Evolutionary conservation across 305 asterid genomes (phyloP).

Genomic region (Withania somnifera): DNA sequence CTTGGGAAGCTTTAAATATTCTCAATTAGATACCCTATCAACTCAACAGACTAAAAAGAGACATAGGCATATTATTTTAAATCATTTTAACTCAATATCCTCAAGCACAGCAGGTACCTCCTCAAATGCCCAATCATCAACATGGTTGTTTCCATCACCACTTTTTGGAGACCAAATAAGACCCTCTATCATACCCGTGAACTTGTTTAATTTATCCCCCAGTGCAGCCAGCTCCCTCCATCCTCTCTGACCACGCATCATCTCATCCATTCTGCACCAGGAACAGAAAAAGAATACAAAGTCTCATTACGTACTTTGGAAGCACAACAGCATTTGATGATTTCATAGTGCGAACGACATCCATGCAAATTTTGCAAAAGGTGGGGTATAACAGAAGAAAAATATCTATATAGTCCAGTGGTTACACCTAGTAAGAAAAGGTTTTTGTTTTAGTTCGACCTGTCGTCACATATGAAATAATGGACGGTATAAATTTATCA

Average conservation of each 20-base stretch:
- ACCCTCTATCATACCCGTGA: conserved; percentile 90
- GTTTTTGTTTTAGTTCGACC: too few relatives aligned
- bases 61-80: not conserved
- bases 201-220: conserved; percentile 81
- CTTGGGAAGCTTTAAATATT: not conserved
- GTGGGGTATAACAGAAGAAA: not conserved
- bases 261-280: conserved; percentile 92
- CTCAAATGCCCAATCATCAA: conserved; percentile 92
- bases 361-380: not conserved
- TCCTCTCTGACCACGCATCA: conserved; percentile 97
- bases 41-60: not conserved
- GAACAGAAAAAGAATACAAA: not conserved
- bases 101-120: conserved; percentile 41
- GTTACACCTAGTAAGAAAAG: too few relatives aligned
- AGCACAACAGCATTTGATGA: not conserved
- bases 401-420: not conserved
- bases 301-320: not conserved
- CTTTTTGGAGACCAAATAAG: conserved; percentile 83
- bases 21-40: not conserved
- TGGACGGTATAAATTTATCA: too few relatives aligned
- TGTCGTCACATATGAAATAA: too few relatives aligned
- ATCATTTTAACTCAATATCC: not conserved
- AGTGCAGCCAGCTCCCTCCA: conserved; percentile 94
- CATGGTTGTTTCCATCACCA: conserved; percentile 53
- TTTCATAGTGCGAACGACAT: not conserved